Base-by-base conservation (phyloP, 768 basidiomycete species). In the Heimioporus sp. region DNA sequence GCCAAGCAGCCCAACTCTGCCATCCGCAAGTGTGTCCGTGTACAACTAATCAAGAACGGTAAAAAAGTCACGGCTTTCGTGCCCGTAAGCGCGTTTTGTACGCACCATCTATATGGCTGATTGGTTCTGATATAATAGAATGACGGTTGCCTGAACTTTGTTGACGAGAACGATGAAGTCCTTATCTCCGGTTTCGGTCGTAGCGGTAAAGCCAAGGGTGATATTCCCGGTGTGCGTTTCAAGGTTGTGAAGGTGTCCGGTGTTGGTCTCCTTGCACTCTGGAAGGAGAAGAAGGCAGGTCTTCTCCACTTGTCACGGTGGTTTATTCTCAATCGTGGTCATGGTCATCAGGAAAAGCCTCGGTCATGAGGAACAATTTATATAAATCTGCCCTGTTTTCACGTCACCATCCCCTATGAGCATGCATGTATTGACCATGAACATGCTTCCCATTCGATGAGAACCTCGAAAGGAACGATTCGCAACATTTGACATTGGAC, bases 61-160 rank as follows among this genome's bases (percentile, higher is more conserved):
- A 99, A 99, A 88, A 98, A 98, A 74, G 96, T 99, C 71, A 98
- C 96, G 58, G 97, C 97, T 67, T 99, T 99, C 87, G 97, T 98
- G 37, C 96, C 96, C 56, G 92, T 92, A 65, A 61, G 91, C 83
- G 40, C 15, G 44, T 36, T 32, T 32, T 41, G 37, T 24, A 16
- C 9, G 13, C 51, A 32, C 16, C 40, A 17, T 32, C 31, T 12
- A 19, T 10, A 19, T 41, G 16, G 6, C 47, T 66, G 19, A 56
- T 50, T 42, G 16, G 24, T 43, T 55, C 48, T 37, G 17, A 36
- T 42, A 31, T 13, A 17, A 30, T 65, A 92, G 91, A 94, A 93
- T 71, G 93, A 97, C 67, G 93, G 93, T 80, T 96, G 93, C 80
- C 76, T 97, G 59, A 97, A 95, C 84, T 95, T 93, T 71, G 92